phyloP scores from a whole-genome alignment of 2,329 filamentous ascomycete species.

The Epicoccum sorghinum region DNA sequence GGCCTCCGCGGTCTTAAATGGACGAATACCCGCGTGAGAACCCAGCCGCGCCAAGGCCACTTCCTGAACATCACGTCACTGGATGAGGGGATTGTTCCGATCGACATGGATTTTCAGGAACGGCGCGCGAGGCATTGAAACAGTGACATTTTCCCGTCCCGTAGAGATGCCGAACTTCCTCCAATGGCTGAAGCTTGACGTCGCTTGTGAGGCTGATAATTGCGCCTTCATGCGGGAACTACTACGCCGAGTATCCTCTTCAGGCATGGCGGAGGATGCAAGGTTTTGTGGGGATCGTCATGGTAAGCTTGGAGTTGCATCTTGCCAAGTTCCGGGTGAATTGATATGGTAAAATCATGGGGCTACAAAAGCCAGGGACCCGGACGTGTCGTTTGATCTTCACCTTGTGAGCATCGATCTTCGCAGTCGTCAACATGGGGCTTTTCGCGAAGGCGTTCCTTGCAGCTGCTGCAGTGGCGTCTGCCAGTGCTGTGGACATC shows the following conservation, averaged over 20 bases:
- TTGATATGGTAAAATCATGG: background rate
- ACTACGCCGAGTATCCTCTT: slow-evolving; percentile 12
- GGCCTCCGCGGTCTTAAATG: slow-evolving; percentile 2
- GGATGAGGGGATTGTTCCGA: slow-evolving; percentile 11
- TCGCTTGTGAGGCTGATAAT: slow-evolving; percentile 1
- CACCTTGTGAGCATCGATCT: slow-evolving; percentile 16
- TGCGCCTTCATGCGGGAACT: slow-evolving; percentile 7
- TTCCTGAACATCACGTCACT: slow-evolving; percentile 13
- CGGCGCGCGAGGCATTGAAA: slow-evolving; percentile 10
- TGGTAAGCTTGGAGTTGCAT: slow-evolving; percentile 1
- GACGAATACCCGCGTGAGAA: slow-evolving; percentile 1
- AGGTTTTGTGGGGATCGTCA: slow-evolving; percentile 13
- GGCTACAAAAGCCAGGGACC: slow-evolving; percentile 11
- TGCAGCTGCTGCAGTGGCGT: slow-evolving; percentile 30
- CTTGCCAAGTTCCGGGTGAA: slow-evolving; percentile 14
- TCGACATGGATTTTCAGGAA: slow-evolving; percentile 17
- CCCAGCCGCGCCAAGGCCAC: slow-evolving; percentile 1
- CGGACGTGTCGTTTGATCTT: slow-evolving; percentile 2
- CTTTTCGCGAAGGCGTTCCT: slow-evolving; percentile 24
- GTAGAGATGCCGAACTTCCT: slow-evolving; percentile 25
- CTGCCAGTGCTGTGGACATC: slow-evolving; percentile 33
- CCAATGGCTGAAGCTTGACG: slow-evolving; percentile 25
- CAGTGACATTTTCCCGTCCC: slow-evolving; percentile 27
- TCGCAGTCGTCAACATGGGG: slow-evolving; percentile 28
- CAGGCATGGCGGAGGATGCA: slow-evolving; percentile 8